Conservation (phyloP, 495 filamentous ascomycete genomes). For the Rostrohypoxylon terebratum region DNA sequence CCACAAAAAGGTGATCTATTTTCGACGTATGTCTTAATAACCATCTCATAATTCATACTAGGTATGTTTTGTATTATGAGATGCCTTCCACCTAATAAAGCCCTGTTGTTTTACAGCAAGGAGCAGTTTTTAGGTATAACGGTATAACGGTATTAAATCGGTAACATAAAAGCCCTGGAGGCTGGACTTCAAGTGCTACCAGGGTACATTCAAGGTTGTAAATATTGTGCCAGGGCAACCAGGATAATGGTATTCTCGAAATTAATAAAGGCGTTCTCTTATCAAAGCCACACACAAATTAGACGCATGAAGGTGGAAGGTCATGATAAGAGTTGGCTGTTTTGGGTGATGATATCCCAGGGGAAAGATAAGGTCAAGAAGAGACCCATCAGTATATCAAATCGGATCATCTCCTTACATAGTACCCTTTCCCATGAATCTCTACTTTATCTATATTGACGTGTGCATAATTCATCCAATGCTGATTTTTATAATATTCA, state of each 20-base stretch:
- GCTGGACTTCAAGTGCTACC: no score
- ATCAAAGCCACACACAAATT: neutral
- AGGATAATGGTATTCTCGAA: neutral
- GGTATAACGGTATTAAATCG: no score
- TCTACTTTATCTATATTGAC: neutral
- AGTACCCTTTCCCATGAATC: neutral
- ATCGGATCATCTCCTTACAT: neutral
- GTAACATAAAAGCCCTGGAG: no score
- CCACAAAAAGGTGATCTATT: no score
- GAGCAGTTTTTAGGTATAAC: no score
- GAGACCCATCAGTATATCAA: neutral
- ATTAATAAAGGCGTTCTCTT: neutral
- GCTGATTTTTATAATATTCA: neutral
- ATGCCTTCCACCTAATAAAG: neutral
- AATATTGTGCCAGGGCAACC: neutral
- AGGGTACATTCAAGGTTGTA: neutral
- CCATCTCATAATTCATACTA: neutral
- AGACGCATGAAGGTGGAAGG: neutral
- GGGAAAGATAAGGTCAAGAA: neutral
- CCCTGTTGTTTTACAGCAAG: no score
- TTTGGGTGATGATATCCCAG: neutral
- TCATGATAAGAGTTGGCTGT: slow-evolving; percentile 1
- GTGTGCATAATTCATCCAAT: neutral
- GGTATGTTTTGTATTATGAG: neutral
- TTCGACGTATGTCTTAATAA: no score